These are phyloP conservation scores for Mucor irregularis DNA, from an alignment of 371 early-diverging fungal genomes.

Conservation along the genomic window DNA sequence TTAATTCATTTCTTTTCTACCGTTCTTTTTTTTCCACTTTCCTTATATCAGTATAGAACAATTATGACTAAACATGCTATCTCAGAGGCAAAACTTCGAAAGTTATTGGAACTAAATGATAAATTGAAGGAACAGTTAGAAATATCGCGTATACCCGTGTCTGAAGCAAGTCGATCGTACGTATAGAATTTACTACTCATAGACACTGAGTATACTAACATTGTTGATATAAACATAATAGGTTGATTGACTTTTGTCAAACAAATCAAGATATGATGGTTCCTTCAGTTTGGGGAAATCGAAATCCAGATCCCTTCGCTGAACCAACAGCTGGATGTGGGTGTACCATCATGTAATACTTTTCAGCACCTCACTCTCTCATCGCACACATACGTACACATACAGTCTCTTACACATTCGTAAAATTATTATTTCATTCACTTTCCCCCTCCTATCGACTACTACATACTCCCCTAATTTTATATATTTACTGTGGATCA, in stretches of 20 bases:
- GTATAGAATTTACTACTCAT: slow-evolving; percentile 9
- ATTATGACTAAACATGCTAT: slow-evolving; percentile 34
- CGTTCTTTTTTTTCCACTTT: background rate
- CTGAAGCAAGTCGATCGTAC: slow-evolving; percentile 55
- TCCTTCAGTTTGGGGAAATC: slow-evolving; percentile 46
- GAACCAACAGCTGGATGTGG: slow-evolving; percentile 47
- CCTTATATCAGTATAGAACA: background rate
- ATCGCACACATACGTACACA: background rate
- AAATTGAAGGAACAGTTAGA: slow-evolving; percentile 49
- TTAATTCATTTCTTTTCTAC: background rate
- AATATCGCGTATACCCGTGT: slow-evolving; percentile 47
- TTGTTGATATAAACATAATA: too few species aligned
- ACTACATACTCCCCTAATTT: too few species aligned
- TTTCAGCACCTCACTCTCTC: too few species aligned
- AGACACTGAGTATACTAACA: too few species aligned
- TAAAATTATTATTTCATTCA: too few species aligned
- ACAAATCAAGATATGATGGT: slow-evolving; percentile 47
- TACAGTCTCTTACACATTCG: too few species aligned
- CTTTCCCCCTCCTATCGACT: too few species aligned
- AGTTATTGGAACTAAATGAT: slow-evolving; percentile 45
- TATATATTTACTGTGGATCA: too few species aligned
- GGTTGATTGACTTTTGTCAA: slow-evolving; percentile 50
- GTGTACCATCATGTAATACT: slow-evolving; percentile 36
- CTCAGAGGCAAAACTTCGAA: slow-evolving; percentile 45
- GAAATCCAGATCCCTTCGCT: slow-evolving; percentile 47